Percentiles rank a stretch among this genome's conserved stretches.
Evolutionary conservation across 2,329 filamentous ascomycete species (phyloP).

Genomic region (Xylariales sp.): DNA sequence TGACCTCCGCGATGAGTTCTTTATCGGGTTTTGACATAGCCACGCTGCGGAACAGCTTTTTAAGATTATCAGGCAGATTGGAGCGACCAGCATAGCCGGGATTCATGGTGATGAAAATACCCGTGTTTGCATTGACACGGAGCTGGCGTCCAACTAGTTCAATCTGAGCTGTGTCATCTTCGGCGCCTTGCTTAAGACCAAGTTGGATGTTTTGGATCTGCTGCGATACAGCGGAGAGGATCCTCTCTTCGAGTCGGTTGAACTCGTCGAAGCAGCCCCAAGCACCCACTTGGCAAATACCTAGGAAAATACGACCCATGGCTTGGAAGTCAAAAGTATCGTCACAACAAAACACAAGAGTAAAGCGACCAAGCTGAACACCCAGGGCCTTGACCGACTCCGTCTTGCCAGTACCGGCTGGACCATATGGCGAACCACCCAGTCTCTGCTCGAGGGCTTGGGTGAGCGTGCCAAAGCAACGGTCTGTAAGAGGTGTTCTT

Average conservation of each 20-base stretch:
- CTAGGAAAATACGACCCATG: constrained; percentile 99
- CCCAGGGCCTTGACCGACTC: constrained; percentile 98
- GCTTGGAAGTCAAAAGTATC: constrained; percentile 99
- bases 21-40: constrained; percentile 99
- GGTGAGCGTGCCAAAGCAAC: constrained; percentile 97
- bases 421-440: constrained; percentile 96
- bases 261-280: constrained; percentile 99
- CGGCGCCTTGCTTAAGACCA: constrained; percentile 84
- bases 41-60: constrained; percentile 99
- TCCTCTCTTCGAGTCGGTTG: constrained; percentile 97
- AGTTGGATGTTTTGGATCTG: constrained; percentile 99
- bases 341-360: constrained; percentile 98
- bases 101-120: constrained; percentile 99
- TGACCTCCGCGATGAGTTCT: constrained; percentile 98
- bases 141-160: constrained; percentile 93
- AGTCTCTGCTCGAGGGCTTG: constrained; percentile 95
- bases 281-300: constrained; percentile 98
- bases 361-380: constrained; percentile 95
- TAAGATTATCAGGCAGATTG: constrained; percentile 97
- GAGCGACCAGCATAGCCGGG: constrained; percentile 98
- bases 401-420: constrained; percentile 97
- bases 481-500: constrained; percentile 94
- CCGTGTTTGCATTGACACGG: constrained; percentile 89
- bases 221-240: constrained; percentile 96
- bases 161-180: constrained; percentile 88